phyloP scores from a whole-genome alignment of 176 grass and related monocot genomes.

The Aegilops umbellulata region DNA sequence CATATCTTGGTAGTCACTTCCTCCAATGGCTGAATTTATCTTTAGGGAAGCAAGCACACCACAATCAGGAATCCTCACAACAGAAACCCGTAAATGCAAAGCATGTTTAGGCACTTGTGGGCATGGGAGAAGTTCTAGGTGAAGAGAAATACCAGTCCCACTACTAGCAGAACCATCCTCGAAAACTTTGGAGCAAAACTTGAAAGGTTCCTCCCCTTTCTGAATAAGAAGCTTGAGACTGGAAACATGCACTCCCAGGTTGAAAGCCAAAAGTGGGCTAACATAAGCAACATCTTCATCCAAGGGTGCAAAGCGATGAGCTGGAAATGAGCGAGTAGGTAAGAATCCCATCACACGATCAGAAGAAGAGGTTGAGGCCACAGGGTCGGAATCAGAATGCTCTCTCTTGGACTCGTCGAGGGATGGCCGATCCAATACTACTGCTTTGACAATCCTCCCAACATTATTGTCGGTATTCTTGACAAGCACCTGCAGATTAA shows the following conservation, averaged over 20 bases:
- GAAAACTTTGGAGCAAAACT: constrained; percentile 44
- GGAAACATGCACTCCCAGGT: constrained; percentile 79
- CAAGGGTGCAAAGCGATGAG: background rate
- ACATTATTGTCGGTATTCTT: constrained; percentile 88
- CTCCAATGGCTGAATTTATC: constrained; percentile 55
- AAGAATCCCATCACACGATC: constrained; percentile 56
- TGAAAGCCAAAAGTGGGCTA: constrained; percentile 92
- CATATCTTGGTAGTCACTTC: constrained; percentile 76
- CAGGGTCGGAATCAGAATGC: background rate
- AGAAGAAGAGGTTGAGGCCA: constrained; percentile 16
- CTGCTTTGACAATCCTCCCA: constrained; percentile 71
- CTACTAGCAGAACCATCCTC: background rate
- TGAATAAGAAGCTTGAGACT: constrained; percentile 68
- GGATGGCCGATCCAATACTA: constrained; percentile 51
- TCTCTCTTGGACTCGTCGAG: constrained; percentile 23
- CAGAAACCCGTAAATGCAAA: constrained; percentile 76
- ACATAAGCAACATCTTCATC: constrained; percentile 64
- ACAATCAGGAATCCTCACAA: constrained; percentile 89
- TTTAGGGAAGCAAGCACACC: constrained; percentile 78
- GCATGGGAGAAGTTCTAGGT: constrained; percentile 73
- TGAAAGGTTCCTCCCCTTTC: constrained; percentile 49
- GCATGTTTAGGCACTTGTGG: constrained; percentile 72
- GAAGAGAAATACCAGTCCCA: constrained; percentile 38
- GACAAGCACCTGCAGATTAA: constrained; percentile 66
- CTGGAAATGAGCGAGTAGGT: constrained; percentile 47